Conservation (phyloP, 2,329 filamentous ascomycete species). For the Colletotrichum tamarilloi region DNA sequence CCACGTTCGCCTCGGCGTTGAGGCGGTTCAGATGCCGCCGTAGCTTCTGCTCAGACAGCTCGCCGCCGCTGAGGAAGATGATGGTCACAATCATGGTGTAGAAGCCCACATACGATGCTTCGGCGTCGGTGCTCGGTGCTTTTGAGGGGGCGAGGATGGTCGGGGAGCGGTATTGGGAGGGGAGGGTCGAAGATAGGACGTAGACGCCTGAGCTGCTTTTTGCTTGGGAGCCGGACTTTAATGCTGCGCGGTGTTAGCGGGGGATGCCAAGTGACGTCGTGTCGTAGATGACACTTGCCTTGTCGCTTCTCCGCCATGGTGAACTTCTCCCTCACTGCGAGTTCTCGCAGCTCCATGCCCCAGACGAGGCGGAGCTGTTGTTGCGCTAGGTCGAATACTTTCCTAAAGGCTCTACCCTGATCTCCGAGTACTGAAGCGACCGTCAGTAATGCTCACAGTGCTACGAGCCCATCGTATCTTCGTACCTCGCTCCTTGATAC, state of each 20-base stretch:
- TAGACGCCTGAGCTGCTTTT: constrained; percentile 75
- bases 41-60: constrained; percentile 81
- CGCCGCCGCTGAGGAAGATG: constrained; percentile 79
- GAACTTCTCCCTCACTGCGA: constrained; percentile 83
- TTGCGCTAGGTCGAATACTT: constrained; percentile 83
- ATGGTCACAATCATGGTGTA: constrained; percentile 84
- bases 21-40: constrained; percentile 79
- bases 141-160: constrained; percentile 76
- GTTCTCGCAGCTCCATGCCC: constrained; percentile 92
- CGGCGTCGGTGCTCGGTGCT: constrained; percentile 72
- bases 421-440: constrained; percentile 74
- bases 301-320: constrained; percentile 82
- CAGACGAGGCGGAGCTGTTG: constrained; percentile 76
- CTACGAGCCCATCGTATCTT: background rate
- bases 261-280: background rate
- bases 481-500: constrained; percentile 72
- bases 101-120: constrained; percentile 84
- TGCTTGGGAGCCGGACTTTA: constrained; percentile 60
- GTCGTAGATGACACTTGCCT: constrained; percentile 59
- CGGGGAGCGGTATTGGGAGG: constrained; percentile 72
- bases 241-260: constrained; percentile 42
- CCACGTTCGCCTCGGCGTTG: constrained; percentile 80
- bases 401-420: constrained; percentile 76
- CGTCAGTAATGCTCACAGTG: background rate
- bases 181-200: constrained; percentile 80